Percentiles rank a stretch among this genome's conserved stretches.
These are phyloP conservation scores for Nitzschia sp. DNA, from an alignment of 108 stramenopile genomes.

Conservation along the genomic window DNA sequence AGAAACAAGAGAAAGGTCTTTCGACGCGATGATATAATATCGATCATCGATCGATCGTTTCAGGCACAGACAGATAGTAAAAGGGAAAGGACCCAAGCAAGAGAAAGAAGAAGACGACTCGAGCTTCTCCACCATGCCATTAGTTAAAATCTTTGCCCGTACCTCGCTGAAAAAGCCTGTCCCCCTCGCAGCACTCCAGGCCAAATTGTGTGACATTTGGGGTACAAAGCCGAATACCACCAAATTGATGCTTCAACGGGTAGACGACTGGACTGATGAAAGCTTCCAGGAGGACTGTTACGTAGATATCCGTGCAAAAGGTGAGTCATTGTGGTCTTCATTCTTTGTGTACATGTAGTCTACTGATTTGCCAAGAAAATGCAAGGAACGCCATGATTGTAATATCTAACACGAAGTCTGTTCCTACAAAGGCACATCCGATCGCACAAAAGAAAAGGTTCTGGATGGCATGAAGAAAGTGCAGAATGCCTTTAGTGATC, in stretches of 20 bases:
- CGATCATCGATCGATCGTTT: no score
- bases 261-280: constrained; percentile 81
- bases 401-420: no score
- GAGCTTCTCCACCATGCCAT: constrained; percentile 59
- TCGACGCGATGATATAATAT: no score
- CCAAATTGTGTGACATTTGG: constrained; percentile 68
- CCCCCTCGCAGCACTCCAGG: constrained; percentile 56
- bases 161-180: constrained; percentile 56
- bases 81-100: neutral
- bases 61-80: no score
- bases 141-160: constrained; percentile 69
- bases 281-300: constrained; percentile 71
- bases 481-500: constrained; percentile 58
- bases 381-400: no score
- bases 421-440: constrained; percentile 22
- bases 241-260: constrained; percentile 63
- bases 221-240: constrained; percentile 67
- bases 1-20: no score
- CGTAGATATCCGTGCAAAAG: constrained; percentile 68
- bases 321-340: constrained; percentile 41
- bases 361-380: no score
- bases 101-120: no score
- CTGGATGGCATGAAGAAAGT: constrained; percentile 65
- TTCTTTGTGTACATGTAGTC: no score
- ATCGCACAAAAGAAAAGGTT: constrained; percentile 70